A percentile compares a stretch with the other conserved stretches of the same genome.
phyloP scores from a whole-genome alignment of 2,329 filamentous ascomycete species.

The Dactylellina leptospora region DNA sequence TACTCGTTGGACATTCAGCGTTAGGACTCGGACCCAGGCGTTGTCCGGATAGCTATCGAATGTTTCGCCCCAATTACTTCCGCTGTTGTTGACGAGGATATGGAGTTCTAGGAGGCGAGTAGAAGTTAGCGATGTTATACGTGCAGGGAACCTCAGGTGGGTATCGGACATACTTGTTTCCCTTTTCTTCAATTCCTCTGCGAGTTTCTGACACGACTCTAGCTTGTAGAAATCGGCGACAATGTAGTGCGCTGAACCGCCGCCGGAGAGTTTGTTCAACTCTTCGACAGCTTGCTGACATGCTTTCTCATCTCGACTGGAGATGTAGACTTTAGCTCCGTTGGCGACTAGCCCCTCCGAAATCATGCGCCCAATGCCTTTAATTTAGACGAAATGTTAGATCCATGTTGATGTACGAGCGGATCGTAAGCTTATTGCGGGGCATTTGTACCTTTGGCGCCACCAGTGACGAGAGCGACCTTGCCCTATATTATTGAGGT shows the following conservation, averaged over 20 bases:
- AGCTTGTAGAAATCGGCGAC: constrained; percentile 72
- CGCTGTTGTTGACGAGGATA: constrained; percentile 73
- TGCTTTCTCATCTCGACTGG: constrained; percentile 70
- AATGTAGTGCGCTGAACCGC: constrained; percentile 69
- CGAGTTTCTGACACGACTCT: constrained; percentile 68
- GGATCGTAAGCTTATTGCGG: too few species aligned
- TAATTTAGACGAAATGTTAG: constrained; percentile 4
- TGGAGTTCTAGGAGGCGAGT: constrained; percentile 63
- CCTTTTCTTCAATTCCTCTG: constrained; percentile 66
- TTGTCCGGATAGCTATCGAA: constrained; percentile 67
- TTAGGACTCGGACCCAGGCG: constrained; percentile 68
- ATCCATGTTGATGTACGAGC: not conserved
- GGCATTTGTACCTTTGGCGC: constrained; percentile 58
- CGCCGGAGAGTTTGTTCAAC: constrained; percentile 64
- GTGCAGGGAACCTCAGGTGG: not conserved
- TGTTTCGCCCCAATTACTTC: constrained; percentile 71
- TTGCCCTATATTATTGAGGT: constrained; percentile 62
- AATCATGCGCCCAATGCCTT: constrained; percentile 74
- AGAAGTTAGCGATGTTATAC: not conserved
- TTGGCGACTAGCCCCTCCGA: constrained; percentile 72
- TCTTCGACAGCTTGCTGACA: constrained; percentile 70
- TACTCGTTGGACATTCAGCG: constrained; percentile 70
- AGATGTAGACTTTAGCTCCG: constrained; percentile 75
- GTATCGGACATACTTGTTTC: constrained; percentile 62
- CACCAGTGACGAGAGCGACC: constrained; percentile 69